phyloP scores from a whole-genome alignment of 768 basidiomycete genomes.

The Saitozyma podzolica region DNA sequence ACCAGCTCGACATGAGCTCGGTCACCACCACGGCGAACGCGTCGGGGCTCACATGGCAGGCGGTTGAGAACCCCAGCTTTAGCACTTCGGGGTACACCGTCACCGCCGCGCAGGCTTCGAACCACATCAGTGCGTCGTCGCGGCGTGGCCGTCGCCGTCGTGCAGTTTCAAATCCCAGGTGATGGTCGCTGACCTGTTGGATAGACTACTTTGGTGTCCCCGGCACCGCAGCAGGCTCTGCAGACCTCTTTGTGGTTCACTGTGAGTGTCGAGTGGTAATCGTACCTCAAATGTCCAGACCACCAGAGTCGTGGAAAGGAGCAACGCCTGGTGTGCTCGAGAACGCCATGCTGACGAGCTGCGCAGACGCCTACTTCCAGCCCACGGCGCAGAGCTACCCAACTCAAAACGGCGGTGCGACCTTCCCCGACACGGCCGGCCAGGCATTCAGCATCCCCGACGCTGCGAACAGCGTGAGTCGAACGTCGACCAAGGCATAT shows the following conservation, averaged over 20 bases:
- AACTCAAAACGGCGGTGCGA: slow-evolving; percentile 54
- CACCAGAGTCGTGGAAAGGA: too few relatives aligned
- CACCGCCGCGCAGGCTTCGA: slow-evolving; percentile 81
- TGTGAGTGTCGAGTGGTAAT: slow-evolving; percentile 58
- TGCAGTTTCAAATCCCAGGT: background rate
- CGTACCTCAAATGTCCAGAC: too few relatives aligned
- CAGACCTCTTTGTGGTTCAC: slow-evolving; percentile 82
- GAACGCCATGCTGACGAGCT: slow-evolving; percentile 4
- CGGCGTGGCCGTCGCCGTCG: background rate
- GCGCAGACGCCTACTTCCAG: slow-evolving; percentile 74
- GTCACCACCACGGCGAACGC: slow-evolving; percentile 63
- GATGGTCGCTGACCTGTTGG: slow-evolving; percentile 1
- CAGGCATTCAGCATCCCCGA: slow-evolving; percentile 72
- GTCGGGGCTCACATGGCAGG: slow-evolving; percentile 65
- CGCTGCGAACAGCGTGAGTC: slow-evolving; percentile 57
- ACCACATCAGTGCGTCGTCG: slow-evolving; percentile 61
- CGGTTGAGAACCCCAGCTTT: slow-evolving; percentile 63
- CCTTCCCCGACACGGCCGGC: slow-evolving; percentile 70
- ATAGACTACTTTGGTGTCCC: slow-evolving; percentile 73
- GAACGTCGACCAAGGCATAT: background rate
- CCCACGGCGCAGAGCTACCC: slow-evolving; percentile 65
- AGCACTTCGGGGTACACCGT: slow-evolving; percentile 65
- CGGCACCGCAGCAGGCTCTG: slow-evolving; percentile 65
- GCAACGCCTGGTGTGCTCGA: background rate
- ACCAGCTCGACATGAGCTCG: slow-evolving; percentile 67